Conservation (phyloP, 495 filamentous ascomycete species). For the Lasiosphaeria ovina region DNA sequence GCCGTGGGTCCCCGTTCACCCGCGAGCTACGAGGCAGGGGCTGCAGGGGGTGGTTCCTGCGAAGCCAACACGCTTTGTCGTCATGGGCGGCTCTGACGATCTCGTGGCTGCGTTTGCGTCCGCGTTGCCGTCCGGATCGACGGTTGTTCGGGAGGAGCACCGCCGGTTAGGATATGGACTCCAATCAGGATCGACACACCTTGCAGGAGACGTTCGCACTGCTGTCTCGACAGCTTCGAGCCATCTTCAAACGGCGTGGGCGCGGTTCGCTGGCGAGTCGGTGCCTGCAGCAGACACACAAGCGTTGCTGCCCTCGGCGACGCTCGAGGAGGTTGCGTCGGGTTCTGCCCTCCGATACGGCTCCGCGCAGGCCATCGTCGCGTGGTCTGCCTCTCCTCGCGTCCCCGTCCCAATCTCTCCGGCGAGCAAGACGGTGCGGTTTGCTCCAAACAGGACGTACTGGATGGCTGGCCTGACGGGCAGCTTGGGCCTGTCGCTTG, state of each 20-base stretch:
- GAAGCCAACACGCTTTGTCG: conserved; percentile 6
- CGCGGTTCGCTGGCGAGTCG: no score
- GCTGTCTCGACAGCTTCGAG: no score
- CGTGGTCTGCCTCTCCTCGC: conserved; percentile 2
- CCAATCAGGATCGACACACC: no score
- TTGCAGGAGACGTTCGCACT: no score
- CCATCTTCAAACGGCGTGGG: no score
- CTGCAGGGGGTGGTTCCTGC: conserved; percentile 2
- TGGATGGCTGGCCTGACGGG: conserved; percentile 51
- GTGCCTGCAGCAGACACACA: no score
- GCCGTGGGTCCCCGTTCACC: conserved; percentile 8
- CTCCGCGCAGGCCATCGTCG: conserved; percentile 1
- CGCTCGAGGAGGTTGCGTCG: no score
- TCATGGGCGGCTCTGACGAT: not conserved
- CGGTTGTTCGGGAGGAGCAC: not conserved
- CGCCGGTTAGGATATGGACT: no score
- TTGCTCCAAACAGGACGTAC: conserved; percentile 43
- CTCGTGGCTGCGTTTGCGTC: not conserved
- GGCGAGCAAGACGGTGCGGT: not conserved
- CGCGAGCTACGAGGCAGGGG: not conserved
- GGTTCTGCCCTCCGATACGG: no score
- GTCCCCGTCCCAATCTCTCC: not conserved
- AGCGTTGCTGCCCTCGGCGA: no score
- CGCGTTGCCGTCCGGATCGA: not conserved
- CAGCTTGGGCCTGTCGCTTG: conserved; percentile 47